Base-by-base conservation (phyloP, 148 eudicot species). In the Gaultheria prostrata region DNA sequence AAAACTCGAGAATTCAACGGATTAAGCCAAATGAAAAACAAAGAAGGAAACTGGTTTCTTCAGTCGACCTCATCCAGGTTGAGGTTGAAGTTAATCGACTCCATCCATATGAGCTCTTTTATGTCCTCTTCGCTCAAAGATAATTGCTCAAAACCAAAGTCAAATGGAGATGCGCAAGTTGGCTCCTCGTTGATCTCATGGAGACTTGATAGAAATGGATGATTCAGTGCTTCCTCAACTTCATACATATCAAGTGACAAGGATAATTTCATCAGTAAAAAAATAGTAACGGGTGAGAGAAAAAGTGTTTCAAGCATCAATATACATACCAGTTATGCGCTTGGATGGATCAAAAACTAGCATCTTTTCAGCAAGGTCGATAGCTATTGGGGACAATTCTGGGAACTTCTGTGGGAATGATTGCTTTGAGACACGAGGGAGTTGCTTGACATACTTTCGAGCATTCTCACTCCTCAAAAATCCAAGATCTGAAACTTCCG, bases 171-270 rank as follows among this genome's bases (percentile, higher is more conserved):
- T 15, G 92, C 86, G 85, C 99, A 97, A 80, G 86, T 86, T 50
- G 99, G 99, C 83, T 94, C 99, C 88, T 94, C 99, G 14, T 97
- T 97, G 85, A 97, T 97, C 91, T 97, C 98, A 77, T 97, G 99
- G 18, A 97, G 94, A 87, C 98, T 89, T 1, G 88, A 84, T 49
- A 97, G 73, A 86, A 93, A 94, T 43, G 99, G 98, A 84, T 97
- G 99, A 82, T 91, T 93, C 86, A 97, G 82, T 78, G 99, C 99
- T 81, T 93, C 99, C 83, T 97, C 98, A 85, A 97, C 99, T 97
- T 85, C 32, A 7, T 17, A 53, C 32, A 78, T 49, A 81, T 32
- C 39, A 84, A 69, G 65, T 28, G 20, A 72, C 48, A 81, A 82
- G 14, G 65, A 57, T 21, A 2, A 65, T 35, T 13, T 74, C 35